Evolutionary conservation across 257 asterid genomes (phyloP).

Genomic region (Petunia secreta): DNA sequence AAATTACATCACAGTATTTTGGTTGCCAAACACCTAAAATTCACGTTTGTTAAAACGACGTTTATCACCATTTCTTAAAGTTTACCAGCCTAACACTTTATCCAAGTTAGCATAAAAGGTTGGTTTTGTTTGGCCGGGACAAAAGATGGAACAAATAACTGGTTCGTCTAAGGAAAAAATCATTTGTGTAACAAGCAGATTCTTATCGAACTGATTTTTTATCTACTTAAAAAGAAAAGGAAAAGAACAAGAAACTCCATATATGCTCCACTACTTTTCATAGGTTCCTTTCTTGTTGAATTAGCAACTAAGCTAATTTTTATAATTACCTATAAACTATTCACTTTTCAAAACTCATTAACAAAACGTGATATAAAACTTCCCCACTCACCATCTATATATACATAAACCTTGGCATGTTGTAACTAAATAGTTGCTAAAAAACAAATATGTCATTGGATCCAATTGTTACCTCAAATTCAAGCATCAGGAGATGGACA

Average conservation of each 20-base stretch:
- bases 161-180: not conserved
- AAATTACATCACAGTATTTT: not conserved
- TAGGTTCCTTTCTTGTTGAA: not conserved
- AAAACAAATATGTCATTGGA: constrained; percentile 7
- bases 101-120: not conserved
- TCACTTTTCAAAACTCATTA: not conserved
- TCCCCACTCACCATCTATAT: not conserved
- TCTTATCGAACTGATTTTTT: not conserved
- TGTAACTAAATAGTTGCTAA: not conserved
- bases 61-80: not conserved
- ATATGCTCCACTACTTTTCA: not conserved
- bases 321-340: too few relatives aligned
- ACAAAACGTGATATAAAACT: not conserved
- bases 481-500: constrained; percentile 39
- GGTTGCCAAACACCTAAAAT: constrained; percentile 16
- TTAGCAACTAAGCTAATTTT: not conserved
- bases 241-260: not conserved
- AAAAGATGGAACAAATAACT: not conserved
- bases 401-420: not conserved
- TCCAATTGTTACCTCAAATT: constrained; percentile 30
- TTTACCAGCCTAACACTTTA: not conserved
- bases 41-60: not conserved
- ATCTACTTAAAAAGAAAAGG: not conserved
- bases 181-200: not conserved
- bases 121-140: not conserved